phyloP scores from a whole-genome alignment of 352 stramenopile species.

The Bremia lactucae region DNA sequence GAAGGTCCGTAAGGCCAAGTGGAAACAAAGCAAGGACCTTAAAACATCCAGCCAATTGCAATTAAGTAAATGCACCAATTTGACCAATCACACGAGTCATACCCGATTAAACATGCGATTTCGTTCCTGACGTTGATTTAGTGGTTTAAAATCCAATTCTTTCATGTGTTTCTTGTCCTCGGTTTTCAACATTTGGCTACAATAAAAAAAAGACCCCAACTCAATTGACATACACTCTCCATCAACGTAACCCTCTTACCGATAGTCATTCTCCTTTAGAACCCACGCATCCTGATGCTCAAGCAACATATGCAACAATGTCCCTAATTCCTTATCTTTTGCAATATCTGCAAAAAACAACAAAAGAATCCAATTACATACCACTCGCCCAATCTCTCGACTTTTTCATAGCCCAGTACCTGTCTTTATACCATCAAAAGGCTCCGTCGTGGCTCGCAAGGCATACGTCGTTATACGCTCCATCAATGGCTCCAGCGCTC shows the following conservation, averaged over 20 bases:
- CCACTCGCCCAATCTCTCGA: neutral
- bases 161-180: slow-evolving; percentile 85
- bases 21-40: slow-evolving; percentile 56
- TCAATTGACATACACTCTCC: too few relatives aligned
- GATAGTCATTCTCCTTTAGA: slow-evolving; percentile 79
- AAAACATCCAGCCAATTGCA: neutral
- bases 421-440: slow-evolving; percentile 45
- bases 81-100: slow-evolving; percentile 2
- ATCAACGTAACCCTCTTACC: slow-evolving; percentile 17
- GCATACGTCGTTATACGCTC: slow-evolving; percentile 32
- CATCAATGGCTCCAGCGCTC: slow-evolving; percentile 17
- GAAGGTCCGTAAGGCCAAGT: slow-evolving; percentile 50
- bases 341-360: slow-evolving; percentile 28
- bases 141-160: slow-evolving; percentile 49
- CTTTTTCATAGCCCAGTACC: slow-evolving; percentile 14
- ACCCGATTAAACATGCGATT: slow-evolving; percentile 79
- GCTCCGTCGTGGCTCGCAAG: slow-evolving; percentile 17
- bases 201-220: neutral
- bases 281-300: slow-evolving; percentile 69
- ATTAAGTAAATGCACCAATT: neutral
- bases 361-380: neutral
- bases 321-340: slow-evolving; percentile 43
- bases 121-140: slow-evolving; percentile 73
- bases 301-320: slow-evolving; percentile 39
- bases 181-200: slow-evolving; percentile 81